Evolutionary conservation across 495 filamentous ascomycete genomes (phyloP), one percentile per base, ranked within the genome.

Genomic region (Hamigera avellanea): DNA sequence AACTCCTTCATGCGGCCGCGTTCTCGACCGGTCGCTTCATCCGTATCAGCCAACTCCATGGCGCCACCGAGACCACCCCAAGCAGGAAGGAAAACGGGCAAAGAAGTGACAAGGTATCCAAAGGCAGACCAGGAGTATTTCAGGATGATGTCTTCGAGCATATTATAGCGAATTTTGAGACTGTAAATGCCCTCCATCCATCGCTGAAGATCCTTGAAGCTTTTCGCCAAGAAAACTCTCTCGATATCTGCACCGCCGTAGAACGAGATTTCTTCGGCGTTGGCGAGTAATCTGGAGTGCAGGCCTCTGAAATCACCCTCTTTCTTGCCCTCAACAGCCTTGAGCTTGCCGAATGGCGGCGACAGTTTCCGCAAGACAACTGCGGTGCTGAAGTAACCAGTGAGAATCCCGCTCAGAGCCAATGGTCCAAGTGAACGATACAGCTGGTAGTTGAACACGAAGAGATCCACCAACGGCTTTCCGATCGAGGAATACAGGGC

Each of bases 41-140:
- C 42, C 13, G 40, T 35, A 43, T 66, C 59, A 19, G 66, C 59
- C 44, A 79, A 62, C 52, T 93, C 85, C 48, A 75, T 54, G 17
- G 67, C 66, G 19, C 81, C 83, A 25, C 78, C 86, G 6, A 84
- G 57, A 33, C 91, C 88, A 34, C 88, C 86, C 86, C 88, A 94
- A 13, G 87, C 83, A 4, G 93, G 93, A 8, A 99, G 73, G 69
- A 96, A 96, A 32, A 96, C 77, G 0, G 93, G 93, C 8, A 96
- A 62, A 5, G 91, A 93, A 18, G 88, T 87, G 15, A 96, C 66
- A 28, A 96, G 70, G 45, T 96, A 99, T 14, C 93, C 93, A 52
- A 93, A 93, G 0, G 93, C 91, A 41, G 86, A 94, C 93, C 93
- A 99, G 43, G 83, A 83, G 54, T 99, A 99, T 57, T 99, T 99